Evolutionary conservation across 495 filamentous ascomycete species (phyloP).

Genomic region (Hypoxylon crocopeplum): DNA sequence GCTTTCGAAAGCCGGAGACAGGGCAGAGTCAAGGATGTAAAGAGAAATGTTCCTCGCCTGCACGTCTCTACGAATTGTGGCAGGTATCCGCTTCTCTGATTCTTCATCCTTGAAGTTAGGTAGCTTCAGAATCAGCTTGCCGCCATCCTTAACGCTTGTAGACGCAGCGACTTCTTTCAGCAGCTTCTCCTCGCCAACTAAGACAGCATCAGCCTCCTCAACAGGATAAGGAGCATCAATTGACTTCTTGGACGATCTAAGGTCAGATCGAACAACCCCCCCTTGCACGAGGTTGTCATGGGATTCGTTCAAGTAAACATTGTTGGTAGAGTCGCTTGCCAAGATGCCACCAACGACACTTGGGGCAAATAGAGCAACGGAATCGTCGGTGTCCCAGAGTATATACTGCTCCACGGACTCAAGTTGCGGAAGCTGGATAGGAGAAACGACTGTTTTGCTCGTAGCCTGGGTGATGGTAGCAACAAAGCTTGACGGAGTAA

Average conservation of each 20-base stretch:
- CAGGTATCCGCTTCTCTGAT: conserved; percentile 84
- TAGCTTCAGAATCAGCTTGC: conserved; percentile 75
- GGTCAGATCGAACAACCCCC: conserved; percentile 81
- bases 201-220: conserved; percentile 76
- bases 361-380: conserved; percentile 67
- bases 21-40: conserved; percentile 73
- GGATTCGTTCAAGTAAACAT: conserved; percentile 74
- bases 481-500: conserved; percentile 75
- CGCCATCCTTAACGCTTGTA: conserved; percentile 71
- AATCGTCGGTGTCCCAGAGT: conserved; percentile 92
- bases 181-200: conserved; percentile 79
- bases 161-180: conserved; percentile 77
- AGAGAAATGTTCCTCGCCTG: conserved; percentile 71
- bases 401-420: conserved; percentile 76
- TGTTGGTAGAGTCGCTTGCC: conserved; percentile 74
- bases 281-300: conserved; percentile 90
- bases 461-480: conserved; percentile 67
- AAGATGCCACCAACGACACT: conserved; percentile 73
- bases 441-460: conserved; percentile 60
- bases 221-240: conserved; percentile 85
- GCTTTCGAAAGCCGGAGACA: conserved; percentile 67
- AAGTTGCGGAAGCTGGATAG: conserved; percentile 56
- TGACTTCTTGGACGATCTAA: conserved; percentile 80
- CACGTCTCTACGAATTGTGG: conserved; percentile 68
- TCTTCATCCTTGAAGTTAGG: conserved; percentile 85